These are phyloP conservation scores for Axilococcus clingmanii DNA, from an alignment of 139 green algal species.

Conservation along the genomic window DNA sequence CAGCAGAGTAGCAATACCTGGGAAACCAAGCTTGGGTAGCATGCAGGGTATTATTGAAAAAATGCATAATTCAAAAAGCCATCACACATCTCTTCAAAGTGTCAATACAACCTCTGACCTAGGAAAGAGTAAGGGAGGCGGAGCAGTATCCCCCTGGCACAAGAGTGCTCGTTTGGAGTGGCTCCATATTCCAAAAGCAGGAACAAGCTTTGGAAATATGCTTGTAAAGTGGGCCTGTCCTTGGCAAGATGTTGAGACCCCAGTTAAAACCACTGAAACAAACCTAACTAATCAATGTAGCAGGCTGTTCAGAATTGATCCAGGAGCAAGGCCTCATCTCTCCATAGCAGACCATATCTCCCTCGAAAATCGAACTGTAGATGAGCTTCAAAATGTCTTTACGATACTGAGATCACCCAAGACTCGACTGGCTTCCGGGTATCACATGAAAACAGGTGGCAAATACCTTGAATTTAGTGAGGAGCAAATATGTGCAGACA, in stretches of 20 bases:
- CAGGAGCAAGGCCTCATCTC: not conserved
- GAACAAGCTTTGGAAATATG: not conserved
- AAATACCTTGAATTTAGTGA: not conserved
- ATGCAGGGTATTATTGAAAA: no score
- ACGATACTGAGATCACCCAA: not conserved
- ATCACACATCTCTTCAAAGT: no score
- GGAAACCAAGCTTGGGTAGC: no score
- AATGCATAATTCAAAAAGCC: no score
- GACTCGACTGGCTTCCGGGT: not conserved
- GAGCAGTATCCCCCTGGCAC: no score
- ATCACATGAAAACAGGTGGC: not conserved
- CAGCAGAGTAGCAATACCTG: no score
- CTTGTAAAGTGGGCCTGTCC: not conserved
- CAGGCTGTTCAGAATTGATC: not conserved
- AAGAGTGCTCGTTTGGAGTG: no score
- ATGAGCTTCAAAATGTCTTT: conserved; percentile 2
- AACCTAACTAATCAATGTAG: not conserved
- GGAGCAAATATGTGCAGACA: not conserved
- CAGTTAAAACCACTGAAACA: no score
- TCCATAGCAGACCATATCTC: not conserved
- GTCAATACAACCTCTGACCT: no score
- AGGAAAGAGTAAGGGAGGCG: no score
- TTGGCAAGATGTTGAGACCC: no score
- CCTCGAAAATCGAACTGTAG: not conserved
- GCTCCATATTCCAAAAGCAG: conserved; percentile 8